Evolutionary conservation across 768 basidiomycete genomes (phyloP).

Genomic region (Termitomyces sp.): DNA sequence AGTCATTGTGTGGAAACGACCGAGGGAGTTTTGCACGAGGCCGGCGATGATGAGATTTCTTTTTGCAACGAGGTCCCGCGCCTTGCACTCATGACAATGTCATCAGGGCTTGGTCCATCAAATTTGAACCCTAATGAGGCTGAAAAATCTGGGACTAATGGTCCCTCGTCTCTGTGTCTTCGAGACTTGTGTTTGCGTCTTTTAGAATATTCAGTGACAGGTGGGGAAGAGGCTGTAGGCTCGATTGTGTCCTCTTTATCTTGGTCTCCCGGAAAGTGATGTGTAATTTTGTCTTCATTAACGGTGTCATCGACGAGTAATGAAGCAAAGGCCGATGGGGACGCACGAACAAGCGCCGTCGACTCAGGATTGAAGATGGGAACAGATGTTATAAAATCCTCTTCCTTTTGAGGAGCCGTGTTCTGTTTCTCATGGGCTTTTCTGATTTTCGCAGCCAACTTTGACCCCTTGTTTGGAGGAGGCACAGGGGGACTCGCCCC

Average conservation of each 20-base stretch:
- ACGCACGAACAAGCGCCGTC: slow-evolving; percentile 55
- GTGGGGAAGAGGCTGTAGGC: slow-evolving; percentile 6
- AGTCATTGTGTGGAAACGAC: slow-evolving; percentile 16
- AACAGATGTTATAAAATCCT: slow-evolving; percentile 26
- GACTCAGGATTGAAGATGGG: slow-evolving; percentile 55
- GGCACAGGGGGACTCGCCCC: slow-evolving; percentile 20
- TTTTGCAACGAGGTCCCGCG: slow-evolving; percentile 59
- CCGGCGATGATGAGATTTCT: slow-evolving; percentile 11
- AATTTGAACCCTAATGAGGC: slow-evolving; percentile 52
- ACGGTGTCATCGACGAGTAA: slow-evolving; percentile 55
- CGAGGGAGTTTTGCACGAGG: slow-evolving; percentile 17
- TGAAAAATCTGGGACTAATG: slow-evolving; percentile 28
- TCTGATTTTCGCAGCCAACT: slow-evolving; percentile 71
- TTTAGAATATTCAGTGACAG: slow-evolving; percentile 13
- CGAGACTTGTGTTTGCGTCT: slow-evolving; percentile 19
- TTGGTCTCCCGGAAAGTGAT: slow-evolving; percentile 20
- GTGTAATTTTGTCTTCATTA: slow-evolving; percentile 30
- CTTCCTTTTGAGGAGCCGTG: slow-evolving; percentile 31
- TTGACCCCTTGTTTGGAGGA: slow-evolving; percentile 48
- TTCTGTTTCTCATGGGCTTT: slow-evolving; percentile 44
- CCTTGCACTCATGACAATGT: slow-evolving; percentile 76
- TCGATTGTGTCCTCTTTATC: slow-evolving; percentile 21
- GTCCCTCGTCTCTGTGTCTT: slow-evolving; percentile 17
- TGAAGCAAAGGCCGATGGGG: slow-evolving; percentile 73
- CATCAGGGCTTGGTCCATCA: slow-evolving; percentile 88